Evolutionary conservation across 495 filamentous ascomycete genomes (phyloP).

Genomic region (Aspergillus carlsbadensis): DNA sequence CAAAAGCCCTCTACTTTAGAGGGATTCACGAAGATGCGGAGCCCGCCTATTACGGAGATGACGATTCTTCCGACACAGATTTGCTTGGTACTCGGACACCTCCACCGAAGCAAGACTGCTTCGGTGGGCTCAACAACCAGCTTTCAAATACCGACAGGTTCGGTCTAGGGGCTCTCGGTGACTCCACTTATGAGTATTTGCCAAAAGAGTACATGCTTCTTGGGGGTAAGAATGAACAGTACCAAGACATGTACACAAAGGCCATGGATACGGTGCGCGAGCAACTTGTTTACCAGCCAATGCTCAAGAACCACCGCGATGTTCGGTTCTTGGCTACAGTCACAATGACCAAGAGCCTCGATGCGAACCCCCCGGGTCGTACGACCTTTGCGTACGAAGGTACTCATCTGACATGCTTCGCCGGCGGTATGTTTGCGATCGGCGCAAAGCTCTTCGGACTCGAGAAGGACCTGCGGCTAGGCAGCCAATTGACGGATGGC

Average conservation of each 20-base stretch:
- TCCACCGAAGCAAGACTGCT: constrained; percentile 26
- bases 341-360: constrained; percentile 25
- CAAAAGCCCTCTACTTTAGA: constrained; percentile 16
- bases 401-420: constrained; percentile 83
- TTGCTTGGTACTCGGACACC: background rate
- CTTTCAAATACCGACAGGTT: constrained; percentile 43
- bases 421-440: constrained; percentile 91
- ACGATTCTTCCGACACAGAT: background rate
- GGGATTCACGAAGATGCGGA: constrained; percentile 28
- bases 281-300: constrained; percentile 79
- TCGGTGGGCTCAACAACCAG: constrained; percentile 28
- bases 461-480: constrained; percentile 78
- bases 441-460: constrained; percentile 82
- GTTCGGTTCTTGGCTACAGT: constrained; percentile 71
- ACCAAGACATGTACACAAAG: constrained; percentile 76
- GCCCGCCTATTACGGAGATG: constrained; percentile 25
- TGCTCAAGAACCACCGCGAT: constrained; percentile 70
- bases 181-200: constrained; percentile 94
- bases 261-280: constrained; percentile 69
- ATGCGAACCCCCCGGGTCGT: constrained; percentile 26
- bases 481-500: constrained; percentile 79
- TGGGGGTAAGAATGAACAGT: constrained; percentile 79
- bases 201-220: constrained; percentile 77
- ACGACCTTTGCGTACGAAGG: constrained; percentile 56
- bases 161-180: constrained; percentile 78